Percentiles rank a stretch among this genome's conserved stretches.
phyloP scores from a whole-genome alignment of 176 grass and related monocot genomes.

The Pontederia paniculata region DNA sequence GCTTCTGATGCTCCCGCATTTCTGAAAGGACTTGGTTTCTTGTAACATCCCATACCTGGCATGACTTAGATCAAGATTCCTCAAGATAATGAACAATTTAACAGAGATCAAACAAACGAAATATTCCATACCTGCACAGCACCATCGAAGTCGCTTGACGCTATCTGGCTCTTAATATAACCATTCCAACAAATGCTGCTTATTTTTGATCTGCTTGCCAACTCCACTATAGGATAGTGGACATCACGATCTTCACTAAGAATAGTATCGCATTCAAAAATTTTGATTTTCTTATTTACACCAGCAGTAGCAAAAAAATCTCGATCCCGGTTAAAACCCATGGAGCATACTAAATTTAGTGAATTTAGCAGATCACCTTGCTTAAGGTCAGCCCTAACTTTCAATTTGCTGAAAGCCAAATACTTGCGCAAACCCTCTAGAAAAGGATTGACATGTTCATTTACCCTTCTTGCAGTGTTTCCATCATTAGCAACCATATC shows the following conservation, averaged over 20 bases:
- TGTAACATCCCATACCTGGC: conserved; percentile 96
- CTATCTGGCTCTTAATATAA: conserved; percentile 96
- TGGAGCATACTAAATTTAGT: conserved; percentile 89
- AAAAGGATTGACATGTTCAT: conserved; percentile 80
- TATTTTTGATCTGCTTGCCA: conserved; percentile 87
- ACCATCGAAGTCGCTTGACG: conserved; percentile 98
- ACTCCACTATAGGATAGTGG: conserved; percentile 95
- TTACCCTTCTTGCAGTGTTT: conserved; percentile 34
- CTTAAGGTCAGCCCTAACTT: conserved; percentile 73
- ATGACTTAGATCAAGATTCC: background rate
- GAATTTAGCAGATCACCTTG: conserved; percentile 82
- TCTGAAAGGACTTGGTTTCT: conserved; percentile 76
- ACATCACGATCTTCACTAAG: conserved; percentile 82
- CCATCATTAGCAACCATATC: conserved; percentile 44
- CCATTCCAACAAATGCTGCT: conserved; percentile 93
- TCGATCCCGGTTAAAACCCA: conserved; percentile 87
- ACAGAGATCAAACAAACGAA: background rate
- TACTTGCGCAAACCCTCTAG: conserved; percentile 87
- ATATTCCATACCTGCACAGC: conserved; percentile 60
- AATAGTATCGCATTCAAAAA: conserved; percentile 91
- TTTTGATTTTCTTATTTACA: conserved; percentile 99
- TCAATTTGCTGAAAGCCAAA: conserved; percentile 76
- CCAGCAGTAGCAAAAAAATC: conserved; percentile 93
- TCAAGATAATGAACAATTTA: background rate
- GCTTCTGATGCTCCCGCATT: conserved; percentile 92